A percentile compares a stretch with the other conserved stretches of the same genome.
Conservation (phyloP, 345 rosid genomes). For the Hypericum perforatum region DNA sequence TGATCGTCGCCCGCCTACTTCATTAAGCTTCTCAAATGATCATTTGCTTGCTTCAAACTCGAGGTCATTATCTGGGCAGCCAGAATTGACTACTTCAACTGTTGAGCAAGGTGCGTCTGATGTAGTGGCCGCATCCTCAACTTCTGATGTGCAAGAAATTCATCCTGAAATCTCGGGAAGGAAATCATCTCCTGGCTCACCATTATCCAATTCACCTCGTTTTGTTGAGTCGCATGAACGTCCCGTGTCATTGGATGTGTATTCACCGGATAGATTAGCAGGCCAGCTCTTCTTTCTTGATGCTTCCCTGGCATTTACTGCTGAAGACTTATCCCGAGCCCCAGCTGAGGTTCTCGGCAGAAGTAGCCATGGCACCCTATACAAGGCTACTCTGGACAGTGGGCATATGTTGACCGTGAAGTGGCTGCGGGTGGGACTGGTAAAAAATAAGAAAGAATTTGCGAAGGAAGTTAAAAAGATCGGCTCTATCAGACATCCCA, state of each 20-base stretch:
- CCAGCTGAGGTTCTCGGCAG: constrained; percentile 99
- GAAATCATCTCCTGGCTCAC: constrained; percentile 70
- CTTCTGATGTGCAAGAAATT: constrained; percentile 50
- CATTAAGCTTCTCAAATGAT: constrained; percentile 80
- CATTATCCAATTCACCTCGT: constrained; percentile 66
- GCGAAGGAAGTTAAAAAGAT: constrained; percentile 78
- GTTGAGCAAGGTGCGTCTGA: constrained; percentile 37
- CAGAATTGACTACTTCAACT: constrained; percentile 45
- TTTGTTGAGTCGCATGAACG: constrained; percentile 50
- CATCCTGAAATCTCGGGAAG: constrained; percentile 53
- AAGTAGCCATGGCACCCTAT: constrained; percentile 92
- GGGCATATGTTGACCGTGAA: constrained; percentile 86
- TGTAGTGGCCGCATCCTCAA: constrained; percentile 24
- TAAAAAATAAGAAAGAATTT: constrained; percentile 83
- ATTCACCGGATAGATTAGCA: constrained; percentile 89
- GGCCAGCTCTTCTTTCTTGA: constrained; percentile 85
- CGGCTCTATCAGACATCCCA: constrained; percentile 61
- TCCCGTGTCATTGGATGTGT: constrained; percentile 66
- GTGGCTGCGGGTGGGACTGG: constrained; percentile 91
- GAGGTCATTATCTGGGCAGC: constrained; percentile 62
- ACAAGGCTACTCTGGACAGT: constrained; percentile 75
- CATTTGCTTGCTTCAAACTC: constrained; percentile 81
- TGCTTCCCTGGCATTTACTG: constrained; percentile 61
- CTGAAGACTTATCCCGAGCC: constrained; percentile 89
- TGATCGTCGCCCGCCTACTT: constrained; percentile 43